Base-by-base conservation (phyloP, 192 early-diverging fungal species). In the Phycomyces nitens region DNA sequence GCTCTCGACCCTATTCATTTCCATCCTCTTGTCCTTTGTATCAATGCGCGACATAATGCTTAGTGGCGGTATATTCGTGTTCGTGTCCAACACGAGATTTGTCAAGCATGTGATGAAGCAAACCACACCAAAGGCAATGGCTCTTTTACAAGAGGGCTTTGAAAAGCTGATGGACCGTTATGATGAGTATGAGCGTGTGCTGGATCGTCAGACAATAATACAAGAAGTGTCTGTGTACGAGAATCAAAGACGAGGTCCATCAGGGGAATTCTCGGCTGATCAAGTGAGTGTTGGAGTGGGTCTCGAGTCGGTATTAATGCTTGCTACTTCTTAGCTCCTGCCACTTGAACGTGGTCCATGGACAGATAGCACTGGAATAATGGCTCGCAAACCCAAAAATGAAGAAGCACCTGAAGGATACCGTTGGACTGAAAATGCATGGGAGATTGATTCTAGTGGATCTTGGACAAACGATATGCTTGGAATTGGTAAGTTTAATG, bases 1-100 rank as follows among this genome's bases (percentile, higher is more conserved):
- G 23, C 22, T 70, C 8, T 69, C 75, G 7, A 70, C 81, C 49
- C 43, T 76, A 4, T 55, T 26, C 0, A 56, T 82, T 56, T 52
- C 49, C n/a, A 0, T 80, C 10, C 38, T 53, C 1, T 69, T 82
- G 54, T 82, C 76, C 72, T 51, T 82, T 39, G 53, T 85, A 1
- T 77, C 81, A 23, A 81, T 81, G 73, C 52, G 73, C 12, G 69
- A 68, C 50, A 68, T 85, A 8, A 76, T 79, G 56, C 66, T 81
- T 42, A 21, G 80, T 16, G 80, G 68, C 21, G 89, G 90, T n/a
- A 70, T 87, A 0, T 52, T 52, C 10, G 65, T 82, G 21, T 88
- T 91, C 64, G 60, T 88, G 58, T 44, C 70, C 3, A 88, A 89
- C 59, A 89, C 87, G 43, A 77, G 78, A 2, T 77, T 87, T 59